A percentile compares a stretch with the other conserved stretches of the same genome.
Conservation (phyloP, 2,329 filamentous ascomycete species). For the Hypoxylon sp. region DNA sequence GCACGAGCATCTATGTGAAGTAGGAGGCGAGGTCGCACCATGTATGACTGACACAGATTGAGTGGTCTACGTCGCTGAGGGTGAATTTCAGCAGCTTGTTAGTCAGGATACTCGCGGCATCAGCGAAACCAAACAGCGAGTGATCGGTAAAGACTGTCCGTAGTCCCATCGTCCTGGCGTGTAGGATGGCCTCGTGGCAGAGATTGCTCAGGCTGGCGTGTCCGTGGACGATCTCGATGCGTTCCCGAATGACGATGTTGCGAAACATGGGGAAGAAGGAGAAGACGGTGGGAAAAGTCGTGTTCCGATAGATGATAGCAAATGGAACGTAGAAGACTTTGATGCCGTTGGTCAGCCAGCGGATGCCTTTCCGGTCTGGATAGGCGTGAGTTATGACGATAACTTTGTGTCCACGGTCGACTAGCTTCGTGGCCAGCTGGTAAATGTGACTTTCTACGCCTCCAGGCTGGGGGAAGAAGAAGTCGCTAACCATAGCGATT, state of each 20-base stretch:
- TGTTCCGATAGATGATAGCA: constrained; percentile 90
- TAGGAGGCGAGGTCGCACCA: constrained; percentile 68
- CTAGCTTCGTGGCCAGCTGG: constrained; percentile 93
- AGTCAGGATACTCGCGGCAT: constrained; percentile 92
- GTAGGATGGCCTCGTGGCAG: constrained; percentile 92
- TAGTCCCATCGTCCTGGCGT: constrained; percentile 94
- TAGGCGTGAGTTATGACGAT: constrained; percentile 98
- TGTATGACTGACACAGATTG: constrained; percentile 97
- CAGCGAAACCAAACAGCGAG: constrained; percentile 95
- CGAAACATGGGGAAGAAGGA: constrained; percentile 98
- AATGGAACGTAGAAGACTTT: constrained; percentile 99
- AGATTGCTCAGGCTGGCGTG: constrained; percentile 92
- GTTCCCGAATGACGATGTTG: constrained; percentile 92
- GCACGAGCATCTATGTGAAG: not conserved
- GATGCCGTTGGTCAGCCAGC: constrained; percentile 95
- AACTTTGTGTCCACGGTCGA: constrained; percentile 97
- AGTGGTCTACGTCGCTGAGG: constrained; percentile 95
- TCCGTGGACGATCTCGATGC: constrained; percentile 97
- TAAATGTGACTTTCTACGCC: constrained; percentile 99
- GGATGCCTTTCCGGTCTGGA: constrained; percentile 86
- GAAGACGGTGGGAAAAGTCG: constrained; percentile 96
- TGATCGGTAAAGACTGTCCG: constrained; percentile 97
- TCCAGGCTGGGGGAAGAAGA: constrained; percentile 98
- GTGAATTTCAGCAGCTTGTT: constrained; percentile 98
- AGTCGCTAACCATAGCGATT: constrained; percentile 95